phyloP scores from a whole-genome alignment of 164 flowering plant genomes.

The Berberis thunbergii region DNA sequence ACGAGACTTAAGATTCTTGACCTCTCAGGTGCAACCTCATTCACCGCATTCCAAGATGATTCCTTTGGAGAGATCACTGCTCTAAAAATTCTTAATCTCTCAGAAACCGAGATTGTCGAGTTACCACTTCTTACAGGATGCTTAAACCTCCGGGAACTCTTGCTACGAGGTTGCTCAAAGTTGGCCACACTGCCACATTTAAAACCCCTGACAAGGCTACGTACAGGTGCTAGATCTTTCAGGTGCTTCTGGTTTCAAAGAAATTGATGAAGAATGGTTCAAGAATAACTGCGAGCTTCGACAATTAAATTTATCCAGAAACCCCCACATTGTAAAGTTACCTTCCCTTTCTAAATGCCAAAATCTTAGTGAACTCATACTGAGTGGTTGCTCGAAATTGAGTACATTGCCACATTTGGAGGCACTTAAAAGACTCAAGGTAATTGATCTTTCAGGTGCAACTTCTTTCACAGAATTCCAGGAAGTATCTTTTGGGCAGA shows the following conservation, averaged over 20 bases:
- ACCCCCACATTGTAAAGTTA: not conserved
- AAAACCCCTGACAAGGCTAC: not conserved
- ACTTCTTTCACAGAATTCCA: not conserved
- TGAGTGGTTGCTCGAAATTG: conserved; percentile 1
- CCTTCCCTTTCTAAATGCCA: not conserved
- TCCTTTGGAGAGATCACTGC: not conserved
- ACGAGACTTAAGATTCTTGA: not conserved
- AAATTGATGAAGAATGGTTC: no score
- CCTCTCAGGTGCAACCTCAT: not conserved
- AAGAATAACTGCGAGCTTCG: no score
- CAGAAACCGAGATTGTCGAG: not conserved
- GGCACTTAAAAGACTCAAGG: not conserved
- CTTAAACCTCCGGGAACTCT: not conserved
- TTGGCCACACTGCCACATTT: not conserved
- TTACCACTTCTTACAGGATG: not conserved
- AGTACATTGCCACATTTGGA: not conserved
- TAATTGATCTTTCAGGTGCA: conserved; percentile 1
- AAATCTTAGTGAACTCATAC: not conserved
- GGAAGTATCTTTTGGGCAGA: not conserved
- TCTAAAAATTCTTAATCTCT: not conserved
- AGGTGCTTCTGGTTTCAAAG: not conserved
- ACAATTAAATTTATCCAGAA: no score
- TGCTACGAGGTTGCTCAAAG: not conserved
- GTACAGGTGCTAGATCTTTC: not conserved
- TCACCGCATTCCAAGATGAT: not conserved